Percentiles rank a stretch among this genome's conserved stretches.
phyloP scores from a whole-genome alignment of 768 basidiomycete genomes.

The Pilatotrama ljubarskyi region DNA sequence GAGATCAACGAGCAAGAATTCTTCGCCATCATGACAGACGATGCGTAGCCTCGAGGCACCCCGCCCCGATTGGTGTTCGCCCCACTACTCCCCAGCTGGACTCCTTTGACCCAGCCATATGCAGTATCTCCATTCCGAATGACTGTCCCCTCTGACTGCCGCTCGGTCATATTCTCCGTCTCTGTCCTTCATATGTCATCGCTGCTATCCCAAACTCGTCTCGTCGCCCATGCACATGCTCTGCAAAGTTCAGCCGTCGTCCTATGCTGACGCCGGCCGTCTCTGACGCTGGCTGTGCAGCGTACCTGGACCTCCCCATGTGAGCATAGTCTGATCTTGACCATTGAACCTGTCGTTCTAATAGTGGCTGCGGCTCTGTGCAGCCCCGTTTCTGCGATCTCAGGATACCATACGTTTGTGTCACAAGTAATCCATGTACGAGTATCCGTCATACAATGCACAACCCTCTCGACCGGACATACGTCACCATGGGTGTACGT shows the following conservation, averaged over 20 bases:
- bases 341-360: neutral
- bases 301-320: neutral
- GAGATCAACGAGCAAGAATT: conserved; percentile 98
- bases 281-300: neutral
- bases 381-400: neutral
- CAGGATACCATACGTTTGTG: conserved; percentile 6
- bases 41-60: conserved; percentile 47
- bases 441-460: conserved; percentile 4
- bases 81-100: conserved; percentile 9
- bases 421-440: conserved; percentile 14
- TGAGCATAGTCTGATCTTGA: conserved; percentile 3
- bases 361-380: neutral
- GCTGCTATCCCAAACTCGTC: neutral
- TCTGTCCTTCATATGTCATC: neutral
- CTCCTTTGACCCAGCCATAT: conserved; percentile 6
- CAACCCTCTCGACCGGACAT: neutral
- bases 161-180: neutral
- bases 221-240: neutral
- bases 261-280: neutral
- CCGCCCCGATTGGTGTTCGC: conserved; percentile 2
- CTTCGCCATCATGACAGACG: conserved; percentile 95
- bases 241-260: neutral
- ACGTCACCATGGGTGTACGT: no score
- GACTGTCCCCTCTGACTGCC: neutral
- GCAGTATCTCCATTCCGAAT: conserved; percentile 4